Base-by-base conservation (phyloP, 2,329 filamentous ascomycete genomes). In the Cladosporium sp. region DNA sequence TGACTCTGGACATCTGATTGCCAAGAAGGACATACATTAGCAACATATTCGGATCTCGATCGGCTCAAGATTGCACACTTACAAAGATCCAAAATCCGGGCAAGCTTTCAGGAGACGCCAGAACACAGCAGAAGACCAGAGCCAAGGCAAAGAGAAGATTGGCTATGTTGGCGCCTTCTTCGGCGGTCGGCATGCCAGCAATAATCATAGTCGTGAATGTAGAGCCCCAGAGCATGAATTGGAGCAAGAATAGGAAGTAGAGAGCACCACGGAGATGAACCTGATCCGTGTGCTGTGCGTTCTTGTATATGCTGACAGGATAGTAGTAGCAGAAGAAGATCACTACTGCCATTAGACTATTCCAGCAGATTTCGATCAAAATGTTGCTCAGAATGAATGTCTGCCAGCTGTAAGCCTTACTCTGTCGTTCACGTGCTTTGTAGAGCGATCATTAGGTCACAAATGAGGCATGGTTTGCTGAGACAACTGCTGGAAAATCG, bases 251-350 rank as follows among this genome's bases (percentile, higher is more conserved):
- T 28, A 96, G 82, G 82, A 93, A 93, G 86, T 94, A 90, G 26
- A 95, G 85, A 0, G 82, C 90, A 11, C 92, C 91, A 34, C 92
- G 90, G 72, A 92, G 87, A 5, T 84, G 75, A 0, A 89, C 85
- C 68, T 87, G 81, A 67, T 84, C 84, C 3, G 87, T 87, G 0
- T 82, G 82, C 18, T 83, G 79, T 1, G 91, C 90, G 74, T 94
- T 93, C 67, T 80, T 78, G 77, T 92, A 88, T 10, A 95, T 85
- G 1, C 91, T 91, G 64, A 96, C 86, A 1, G 92, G 92, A 76
- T 93, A 97, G 82, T 96, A 96, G 87, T 91, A 94, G 76, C 84
- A 88, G 74, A 92, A 84, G 82, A 84, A 96, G 81, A 93, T 89
- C 70, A 96, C 79, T n/a, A 89, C 84, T 3, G 88, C 86, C 84